phyloP scores from a whole-genome alignment of 176 grass and related monocot species.

The Raddia guianensis region DNA sequence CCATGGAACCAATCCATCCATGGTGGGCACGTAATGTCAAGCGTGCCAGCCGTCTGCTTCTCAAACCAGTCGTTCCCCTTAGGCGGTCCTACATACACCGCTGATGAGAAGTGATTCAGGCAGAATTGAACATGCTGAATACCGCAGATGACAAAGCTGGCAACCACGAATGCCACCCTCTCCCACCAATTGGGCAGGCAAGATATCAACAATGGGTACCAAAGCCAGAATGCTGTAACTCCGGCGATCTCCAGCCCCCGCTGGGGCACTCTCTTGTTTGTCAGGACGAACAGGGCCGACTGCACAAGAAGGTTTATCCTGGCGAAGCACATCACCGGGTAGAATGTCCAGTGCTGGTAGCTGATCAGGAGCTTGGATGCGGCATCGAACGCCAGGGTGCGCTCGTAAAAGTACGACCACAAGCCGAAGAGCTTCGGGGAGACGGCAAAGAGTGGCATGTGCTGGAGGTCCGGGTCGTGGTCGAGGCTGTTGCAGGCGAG shows the following conservation, averaged over 20 bases:
- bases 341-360: constrained; percentile 97
- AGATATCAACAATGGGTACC: constrained; percentile 81
- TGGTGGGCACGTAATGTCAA: constrained; percentile 76
- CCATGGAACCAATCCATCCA: constrained; percentile 99
- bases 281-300: constrained; percentile 53
- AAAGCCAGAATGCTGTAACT: constrained; percentile 67
- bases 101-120: constrained; percentile 88
- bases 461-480: constrained; percentile 93
- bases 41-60: constrained; percentile 82
- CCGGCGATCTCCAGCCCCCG: constrained; percentile 65
- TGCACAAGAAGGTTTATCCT: constrained; percentile 81
- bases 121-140: constrained; percentile 97
- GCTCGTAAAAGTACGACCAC: constrained; percentile 66
- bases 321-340: constrained; percentile 86
- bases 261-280: constrained; percentile 50
- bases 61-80: constrained; percentile 96
- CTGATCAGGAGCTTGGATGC: constrained; percentile 71
- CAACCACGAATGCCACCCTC: constrained; percentile 67
- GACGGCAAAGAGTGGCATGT: constrained; percentile 92
- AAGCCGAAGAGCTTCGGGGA: constrained; percentile 67
- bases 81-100: constrained; percentile 71
- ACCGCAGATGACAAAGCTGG: constrained; percentile 69
- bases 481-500: constrained; percentile 94
- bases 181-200: constrained; percentile 77
- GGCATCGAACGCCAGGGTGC: constrained; percentile 65